These are phyloP conservation scores for Bretziella fagacearum DNA, from an alignment of 2,329 filamentous ascomycete species.

Conservation along the genomic window DNA sequence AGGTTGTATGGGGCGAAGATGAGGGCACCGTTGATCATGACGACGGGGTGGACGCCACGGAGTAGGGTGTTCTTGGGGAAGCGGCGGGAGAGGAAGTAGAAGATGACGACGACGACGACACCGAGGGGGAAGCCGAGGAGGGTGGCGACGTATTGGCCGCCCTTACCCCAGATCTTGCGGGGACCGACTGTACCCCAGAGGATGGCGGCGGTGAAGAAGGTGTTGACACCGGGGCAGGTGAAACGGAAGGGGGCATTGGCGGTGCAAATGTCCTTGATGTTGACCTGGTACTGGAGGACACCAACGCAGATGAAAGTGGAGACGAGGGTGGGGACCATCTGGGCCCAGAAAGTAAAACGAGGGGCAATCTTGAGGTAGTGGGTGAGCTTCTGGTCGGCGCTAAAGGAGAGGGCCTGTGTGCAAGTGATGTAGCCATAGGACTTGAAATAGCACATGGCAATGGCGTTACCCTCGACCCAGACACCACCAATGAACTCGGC, in stretches of 20 bases:
- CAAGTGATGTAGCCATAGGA: constrained; percentile 33
- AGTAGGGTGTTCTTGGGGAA: constrained; percentile 22
- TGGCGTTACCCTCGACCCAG: constrained; percentile 31
- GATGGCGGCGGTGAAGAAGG: constrained; percentile 29
- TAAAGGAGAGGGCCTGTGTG: constrained; percentile 35
- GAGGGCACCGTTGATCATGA: constrained; percentile 23
- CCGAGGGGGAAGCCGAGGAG: constrained; percentile 25
- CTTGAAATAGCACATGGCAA: constrained; percentile 40
- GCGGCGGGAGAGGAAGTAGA: constrained; percentile 19
- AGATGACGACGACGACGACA: constrained; percentile 20
- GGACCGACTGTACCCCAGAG: constrained; percentile 31
- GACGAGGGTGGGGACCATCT: constrained; percentile 40
- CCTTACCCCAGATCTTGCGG: constrained; percentile 25
- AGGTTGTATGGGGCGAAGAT: constrained; percentile 26
- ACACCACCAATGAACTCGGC: constrained; percentile 38
- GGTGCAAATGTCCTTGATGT: constrained; percentile 25
- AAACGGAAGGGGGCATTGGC: constrained; percentile 22
- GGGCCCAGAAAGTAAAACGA: constrained; percentile 39
- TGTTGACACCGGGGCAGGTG: constrained; percentile 24
- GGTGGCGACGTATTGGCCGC: constrained; percentile 25
- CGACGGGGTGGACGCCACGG: constrained; percentile 26
- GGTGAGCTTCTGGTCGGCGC: constrained; percentile 31
- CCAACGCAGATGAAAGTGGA: constrained; percentile 34
- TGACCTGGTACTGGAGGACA: constrained; percentile 30
- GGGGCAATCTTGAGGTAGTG: constrained; percentile 46